These are phyloP conservation scores for Rhodamnia rubescens DNA, from an alignment of 345 rosid genomes.

Conservation along the genomic window DNA sequence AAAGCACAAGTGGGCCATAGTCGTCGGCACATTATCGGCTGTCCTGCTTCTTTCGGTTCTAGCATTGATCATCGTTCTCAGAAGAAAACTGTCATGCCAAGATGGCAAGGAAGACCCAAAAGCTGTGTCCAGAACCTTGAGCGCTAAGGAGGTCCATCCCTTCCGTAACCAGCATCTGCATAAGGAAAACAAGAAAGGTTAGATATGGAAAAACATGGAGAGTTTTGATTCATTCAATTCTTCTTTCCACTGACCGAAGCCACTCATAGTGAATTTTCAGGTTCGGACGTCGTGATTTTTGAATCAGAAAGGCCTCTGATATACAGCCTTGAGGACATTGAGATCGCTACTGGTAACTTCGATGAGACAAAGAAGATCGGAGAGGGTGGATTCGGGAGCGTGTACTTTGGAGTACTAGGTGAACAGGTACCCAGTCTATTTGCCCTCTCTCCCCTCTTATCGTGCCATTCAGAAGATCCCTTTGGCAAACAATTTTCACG, in stretches of 20 bases:
- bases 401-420: constrained; percentile 35
- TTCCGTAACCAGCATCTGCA: constrained; percentile 8
- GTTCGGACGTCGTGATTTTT: constrained; percentile 25
- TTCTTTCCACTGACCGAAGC: neutral
- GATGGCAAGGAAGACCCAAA: constrained; percentile 8
- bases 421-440: constrained; percentile 16
- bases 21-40: constrained; percentile 18
- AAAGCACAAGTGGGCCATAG: constrained; percentile 16
- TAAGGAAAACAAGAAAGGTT: constrained; percentile 33
- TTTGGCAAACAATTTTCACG: neutral
- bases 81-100: constrained; percentile 9
- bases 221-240: neutral
- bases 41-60: constrained; percentile 11
- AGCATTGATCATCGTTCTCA: constrained; percentile 8
- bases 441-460: neutral
- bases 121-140: constrained; percentile 21
- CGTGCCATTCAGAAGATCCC: neutral
- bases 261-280: neutral
- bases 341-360: constrained; percentile 41
- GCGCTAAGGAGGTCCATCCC: constrained; percentile 16
- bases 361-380: constrained; percentile 43
- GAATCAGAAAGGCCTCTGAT: constrained; percentile 45
- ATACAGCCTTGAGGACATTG: constrained; percentile 32
- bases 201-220: neutral
- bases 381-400: constrained; percentile 46